These are phyloP conservation scores for Chlorella sp. DNA, from an alignment of 139 green algal species.

Conservation along the genomic window DNA sequence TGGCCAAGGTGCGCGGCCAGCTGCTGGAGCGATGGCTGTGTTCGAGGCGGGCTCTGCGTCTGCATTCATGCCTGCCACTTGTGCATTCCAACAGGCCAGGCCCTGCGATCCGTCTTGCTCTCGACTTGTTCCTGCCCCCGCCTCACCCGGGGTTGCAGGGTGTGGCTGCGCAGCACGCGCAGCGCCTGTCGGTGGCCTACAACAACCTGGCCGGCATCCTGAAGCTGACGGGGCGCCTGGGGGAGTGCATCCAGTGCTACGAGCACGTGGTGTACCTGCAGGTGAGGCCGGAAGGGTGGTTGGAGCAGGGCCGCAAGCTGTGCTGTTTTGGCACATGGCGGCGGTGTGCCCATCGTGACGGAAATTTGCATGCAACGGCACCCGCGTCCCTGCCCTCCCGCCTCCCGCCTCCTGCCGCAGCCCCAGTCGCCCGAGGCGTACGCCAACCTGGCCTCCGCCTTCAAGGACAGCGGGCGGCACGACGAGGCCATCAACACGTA, in stretches of 20 bases:
- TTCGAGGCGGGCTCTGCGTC: not conserved
- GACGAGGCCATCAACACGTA: constrained; percentile 81
- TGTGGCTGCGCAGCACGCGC: constrained; percentile 49
- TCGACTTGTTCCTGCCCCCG: not conserved
- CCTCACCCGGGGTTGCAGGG: not conserved
- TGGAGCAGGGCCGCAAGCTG: not conserved
- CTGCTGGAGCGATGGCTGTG: not conserved
- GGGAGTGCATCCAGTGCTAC: constrained; percentile 85
- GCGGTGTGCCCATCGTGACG: not conserved
- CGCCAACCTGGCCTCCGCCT: constrained; percentile 80
- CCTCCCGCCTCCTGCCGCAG: constrained; percentile 19
- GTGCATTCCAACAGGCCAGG: not conserved
- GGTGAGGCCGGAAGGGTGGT: not conserved
- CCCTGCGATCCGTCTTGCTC: not conserved
- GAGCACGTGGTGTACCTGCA: constrained; percentile 78
- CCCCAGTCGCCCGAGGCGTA: constrained; percentile 71
- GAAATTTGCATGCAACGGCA: not conserved
- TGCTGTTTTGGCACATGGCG: not conserved
- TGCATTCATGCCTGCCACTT: not conserved
- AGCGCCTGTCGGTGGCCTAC: constrained; percentile 79
- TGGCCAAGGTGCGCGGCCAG: not conserved
- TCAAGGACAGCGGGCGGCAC: constrained; percentile 77
- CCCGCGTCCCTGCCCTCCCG: too few relatives aligned
- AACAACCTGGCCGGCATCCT: constrained; percentile 85
- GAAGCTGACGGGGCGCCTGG: constrained; percentile 62